Evolutionary conservation across 2,329 filamentous ascomycete genomes (phyloP).

Genomic region (Fonsecaea nubica): DNA sequence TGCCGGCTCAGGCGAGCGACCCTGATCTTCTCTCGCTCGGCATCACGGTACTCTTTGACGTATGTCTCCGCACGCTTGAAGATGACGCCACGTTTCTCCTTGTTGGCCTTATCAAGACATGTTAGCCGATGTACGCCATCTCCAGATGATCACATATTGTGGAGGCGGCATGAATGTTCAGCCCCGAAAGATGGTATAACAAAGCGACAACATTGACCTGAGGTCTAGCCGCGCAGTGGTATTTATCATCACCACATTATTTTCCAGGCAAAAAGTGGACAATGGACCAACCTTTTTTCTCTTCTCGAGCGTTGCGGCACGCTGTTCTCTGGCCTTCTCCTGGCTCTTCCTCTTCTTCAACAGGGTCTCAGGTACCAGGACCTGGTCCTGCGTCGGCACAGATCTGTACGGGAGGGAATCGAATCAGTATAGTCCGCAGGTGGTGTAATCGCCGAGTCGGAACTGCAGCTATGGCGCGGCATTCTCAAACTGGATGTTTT

Average conservation of each 20-base stretch:
- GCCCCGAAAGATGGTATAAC: constrained; percentile 99
- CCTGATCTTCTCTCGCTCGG: constrained; percentile 97
- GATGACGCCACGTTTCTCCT: constrained; percentile 97
- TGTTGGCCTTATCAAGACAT: constrained; percentile 74
- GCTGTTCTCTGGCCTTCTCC: constrained; percentile 97
- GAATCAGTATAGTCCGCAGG: constrained; percentile 80
- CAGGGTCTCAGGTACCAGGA: constrained; percentile 98
- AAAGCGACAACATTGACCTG: constrained; percentile 92
- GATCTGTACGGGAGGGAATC: constrained; percentile 63
- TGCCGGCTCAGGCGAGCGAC: constrained; percentile 87
- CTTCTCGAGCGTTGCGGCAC: constrained; percentile 78
- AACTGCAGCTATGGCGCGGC: constrained; percentile 90
- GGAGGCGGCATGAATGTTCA: constrained; percentile 60
- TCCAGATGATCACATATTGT: constrained; percentile 4
- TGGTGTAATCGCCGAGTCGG: constrained; percentile 79
- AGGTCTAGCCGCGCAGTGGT: constrained; percentile 91
- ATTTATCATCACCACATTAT: constrained; percentile 79
- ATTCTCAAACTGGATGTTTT: constrained; percentile 77
- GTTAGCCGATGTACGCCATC: constrained; percentile 44
- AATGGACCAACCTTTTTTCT: constrained; percentile 80
- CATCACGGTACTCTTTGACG: constrained; percentile 98
- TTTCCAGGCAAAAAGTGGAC: constrained; percentile 40
- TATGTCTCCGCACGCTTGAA: constrained; percentile 99
- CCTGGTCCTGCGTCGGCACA: constrained; percentile 92
- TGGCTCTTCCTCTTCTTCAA: constrained; percentile 99